Evolutionary conservation across 2,329 filamentous ascomycete species (phyloP), one percentile per base, ranked within the genome.

Genomic region (Magnaporthiopsis incrustans): DNA sequence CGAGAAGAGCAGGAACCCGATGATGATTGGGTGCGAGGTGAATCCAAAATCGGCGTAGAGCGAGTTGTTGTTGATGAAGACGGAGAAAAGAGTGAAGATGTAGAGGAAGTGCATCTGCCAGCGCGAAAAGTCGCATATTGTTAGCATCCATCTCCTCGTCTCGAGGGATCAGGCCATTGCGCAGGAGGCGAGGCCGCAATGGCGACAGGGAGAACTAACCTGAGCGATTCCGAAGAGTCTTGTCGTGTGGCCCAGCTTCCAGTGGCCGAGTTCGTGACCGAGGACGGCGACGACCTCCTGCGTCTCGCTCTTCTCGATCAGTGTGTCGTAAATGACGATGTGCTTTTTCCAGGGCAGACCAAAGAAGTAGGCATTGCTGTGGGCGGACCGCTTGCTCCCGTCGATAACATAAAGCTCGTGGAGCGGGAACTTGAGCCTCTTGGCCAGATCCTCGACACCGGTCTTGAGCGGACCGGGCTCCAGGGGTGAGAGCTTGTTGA

Each of bases 261-360:
- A 99, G 81, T 99, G 95, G 62, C 95, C 95, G 60, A 99, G 85
- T 78, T 99, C 95, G 75, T 99, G 95, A 50, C 92, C 93, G 63
- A 99, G 81, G 63, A 99, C 93, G 68, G 95, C 94, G 65, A 97
- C 91, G 57, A 99, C 93, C 77, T 99, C 95, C 73, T 95, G 85
- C 4, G 90, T 88, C 67, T 93, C 87, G 75, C 90, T 95, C 85
- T 98, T 97, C 78, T 97, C 94, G 67, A 99, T 92, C 67, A 99
- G 79, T 6, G 96, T 99, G 75, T 99, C 95, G 75, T 97, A 99
- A 73, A 99, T 96, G 72, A 99, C 95, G 80, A 99, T 99, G 81
- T 98, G 96, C 85, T 98, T 98, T 85, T 97, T 97, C 93, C 94
- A 99, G 57, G 95, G 95, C 64, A 99, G 85, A 66, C 95, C 95